Evolutionary conservation across 768 basidiomycete species (phyloP), one percentile per base, ranked within the genome.

Genomic region (Saitozyma sp.): DNA sequence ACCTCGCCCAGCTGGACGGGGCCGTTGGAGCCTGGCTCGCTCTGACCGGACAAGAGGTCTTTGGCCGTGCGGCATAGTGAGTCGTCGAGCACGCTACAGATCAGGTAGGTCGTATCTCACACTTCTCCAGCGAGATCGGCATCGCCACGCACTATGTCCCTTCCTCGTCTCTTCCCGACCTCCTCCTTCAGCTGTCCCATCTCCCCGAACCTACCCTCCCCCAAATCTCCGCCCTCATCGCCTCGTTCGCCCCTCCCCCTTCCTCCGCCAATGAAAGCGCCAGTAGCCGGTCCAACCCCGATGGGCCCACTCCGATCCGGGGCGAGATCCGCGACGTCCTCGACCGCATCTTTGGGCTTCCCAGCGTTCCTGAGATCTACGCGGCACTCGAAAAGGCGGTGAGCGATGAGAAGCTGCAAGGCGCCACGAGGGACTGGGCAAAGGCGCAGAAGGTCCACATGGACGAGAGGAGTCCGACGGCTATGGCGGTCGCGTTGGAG

Each of bases 131-230:
- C 72, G 92, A 93, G 66, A 86, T 88, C 71, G 95, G 96, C 40
- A 84, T 98, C 71, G 94, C 95, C 5, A 97, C 96, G 2, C 96
- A 99, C 79, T 98, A 84, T 73, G 85, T 98, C 57, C 86, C 91
- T 9, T 88, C 90, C 14, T 82, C 87, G 58, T 84, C 88, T 45
- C 82, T 96, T 43, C 86, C 89, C 14, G 83, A 83, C 48, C 85
- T 97, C 53, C 82, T 91, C 48, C 83, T 86, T 58, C 85, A 86
- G 61, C 81, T 98, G 58, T 84, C 70, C 86, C 16, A 79, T 61
- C 79, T 78, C 81, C 83, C 0, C n/a, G 61, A 73, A 62, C 70
- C 70, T 56, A 62, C 61, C 68, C 80, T 70, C 60, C 70, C 49
- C 75, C 79, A 19, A 69, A 81, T 57, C 71, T 78, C 75, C 71